phyloP scores from a whole-genome alignment of 495 filamentous ascomycete genomes.

The Podospora comata region DNA sequence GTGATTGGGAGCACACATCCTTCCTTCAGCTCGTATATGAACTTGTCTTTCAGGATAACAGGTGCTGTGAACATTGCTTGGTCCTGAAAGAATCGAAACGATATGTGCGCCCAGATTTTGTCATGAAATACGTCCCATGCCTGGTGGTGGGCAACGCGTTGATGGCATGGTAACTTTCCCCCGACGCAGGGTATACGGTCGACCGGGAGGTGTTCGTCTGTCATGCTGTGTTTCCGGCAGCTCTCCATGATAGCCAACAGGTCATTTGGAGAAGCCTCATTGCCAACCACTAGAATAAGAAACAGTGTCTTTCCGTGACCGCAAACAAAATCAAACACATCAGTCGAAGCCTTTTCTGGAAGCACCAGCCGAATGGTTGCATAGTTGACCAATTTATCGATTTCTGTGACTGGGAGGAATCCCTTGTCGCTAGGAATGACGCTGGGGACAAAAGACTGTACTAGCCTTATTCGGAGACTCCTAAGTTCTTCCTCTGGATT shows the following conservation, averaged over 20 bases:
- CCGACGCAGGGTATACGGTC: neutral
- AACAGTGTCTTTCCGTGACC: conserved; percentile 2
- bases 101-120: neutral
- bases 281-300: conserved; percentile 7
- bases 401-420: neutral
- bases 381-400: neutral
- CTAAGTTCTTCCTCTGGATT: neutral
- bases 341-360: neutral
- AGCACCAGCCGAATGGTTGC: neutral
- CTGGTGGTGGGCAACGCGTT: neutral
- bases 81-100: conserved; percentile 6
- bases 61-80: conserved; percentile 12
- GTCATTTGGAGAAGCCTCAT: neutral
- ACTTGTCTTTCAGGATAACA: conserved; percentile 5
- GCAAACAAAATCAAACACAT: neutral
- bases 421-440: neutral
- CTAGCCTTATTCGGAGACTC: neutral
- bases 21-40: conserved; percentile 5
- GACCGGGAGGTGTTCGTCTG: neutral
- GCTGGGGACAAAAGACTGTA: neutral
- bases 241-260: conserved; percentile 7
- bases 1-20: neutral
- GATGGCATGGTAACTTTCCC: neutral
- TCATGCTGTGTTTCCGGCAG: neutral
- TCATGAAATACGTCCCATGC: conserved; percentile 4